These are phyloP conservation scores for Diaporthe longicolla DNA, from an alignment of 2,329 filamentous ascomycete species.

Conservation along the genomic window DNA sequence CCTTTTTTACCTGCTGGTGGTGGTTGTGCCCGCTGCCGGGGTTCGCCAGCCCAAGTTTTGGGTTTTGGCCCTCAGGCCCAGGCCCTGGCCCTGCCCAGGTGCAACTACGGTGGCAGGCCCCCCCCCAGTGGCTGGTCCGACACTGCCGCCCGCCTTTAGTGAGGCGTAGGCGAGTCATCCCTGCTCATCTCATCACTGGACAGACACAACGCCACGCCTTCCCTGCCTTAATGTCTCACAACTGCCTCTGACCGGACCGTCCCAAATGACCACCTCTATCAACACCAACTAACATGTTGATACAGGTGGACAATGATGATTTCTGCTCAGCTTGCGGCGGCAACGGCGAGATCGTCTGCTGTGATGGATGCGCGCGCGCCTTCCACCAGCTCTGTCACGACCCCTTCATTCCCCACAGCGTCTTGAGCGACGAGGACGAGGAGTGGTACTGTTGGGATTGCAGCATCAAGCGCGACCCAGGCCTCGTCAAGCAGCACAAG, in stretches of 20 bases:
- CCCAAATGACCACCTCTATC: constrained; percentile 27
- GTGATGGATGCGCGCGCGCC: constrained; percentile 90
- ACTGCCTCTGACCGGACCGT: constrained; percentile 35
- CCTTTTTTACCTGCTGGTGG: constrained; percentile 15
- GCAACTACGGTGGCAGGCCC: constrained; percentile 13
- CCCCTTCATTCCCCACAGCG: constrained; percentile 77
- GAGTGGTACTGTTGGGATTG: constrained; percentile 87
- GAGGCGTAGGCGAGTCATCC: constrained; percentile 38
- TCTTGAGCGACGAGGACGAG: constrained; percentile 72
- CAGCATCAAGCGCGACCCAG: constrained; percentile 64
- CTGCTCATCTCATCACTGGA: constrained; percentile 39
- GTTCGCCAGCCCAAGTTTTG: constrained; percentile 39
- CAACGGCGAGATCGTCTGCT: constrained; percentile 89
- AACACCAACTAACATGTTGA: constrained; percentile 40
- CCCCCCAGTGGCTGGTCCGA: constrained; percentile 36
- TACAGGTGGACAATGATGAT: constrained; percentile 85
- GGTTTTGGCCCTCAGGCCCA: constrained; percentile 38
- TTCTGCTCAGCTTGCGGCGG: constrained; percentile 89
- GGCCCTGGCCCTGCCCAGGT: constrained; percentile 15
- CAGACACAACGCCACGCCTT: constrained; percentile 40
- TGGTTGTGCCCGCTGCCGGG: constrained; percentile 1
- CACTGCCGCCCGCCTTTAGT: constrained; percentile 36
- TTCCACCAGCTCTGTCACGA: constrained; percentile 93
- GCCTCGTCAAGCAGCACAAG: constrained; percentile 61
- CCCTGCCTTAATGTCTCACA: constrained; percentile 40